A percentile compares a stretch with the other conserved stretches of the same genome.
Conservation (phyloP, 208 protist genomes). For the Crithidia brevicula region DNA sequence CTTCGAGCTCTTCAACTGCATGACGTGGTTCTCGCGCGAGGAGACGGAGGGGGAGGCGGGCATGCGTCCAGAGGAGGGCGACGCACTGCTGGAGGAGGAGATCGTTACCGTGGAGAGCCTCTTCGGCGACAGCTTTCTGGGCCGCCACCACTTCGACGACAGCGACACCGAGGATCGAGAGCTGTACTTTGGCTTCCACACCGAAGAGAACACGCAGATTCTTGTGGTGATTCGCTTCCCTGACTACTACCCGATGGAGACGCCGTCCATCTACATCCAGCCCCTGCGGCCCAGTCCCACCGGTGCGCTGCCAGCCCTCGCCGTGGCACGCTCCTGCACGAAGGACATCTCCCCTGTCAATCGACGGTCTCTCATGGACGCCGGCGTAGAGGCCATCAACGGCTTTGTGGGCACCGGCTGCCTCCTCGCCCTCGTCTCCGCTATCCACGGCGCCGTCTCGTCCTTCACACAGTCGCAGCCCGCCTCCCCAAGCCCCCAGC, state of each 20-base stretch:
- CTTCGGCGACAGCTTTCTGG: conserved; percentile 77
- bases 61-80: conserved; percentile 54
- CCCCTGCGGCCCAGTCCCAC: conserved; percentile 28
- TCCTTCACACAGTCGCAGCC: conserved; percentile 19
- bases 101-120: conserved; percentile 59
- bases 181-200: conserved; percentile 71
- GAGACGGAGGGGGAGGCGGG: conserved; percentile 37
- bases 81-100: conserved; percentile 70
- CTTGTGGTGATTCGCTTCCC: conserved; percentile 72
- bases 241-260: conserved; percentile 78
- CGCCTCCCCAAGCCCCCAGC: conserved; percentile 13
- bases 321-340: conserved; percentile 56
- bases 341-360: conserved; percentile 58
- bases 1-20: conserved; percentile 88
- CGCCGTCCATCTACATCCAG: conserved; percentile 72
- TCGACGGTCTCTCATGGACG: conserved; percentile 73
- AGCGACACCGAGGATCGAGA: conserved; percentile 57
- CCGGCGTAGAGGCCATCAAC: conserved; percentile 75
- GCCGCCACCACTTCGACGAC: conserved; percentile 63
- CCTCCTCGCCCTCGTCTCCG: conserved; percentile 69
- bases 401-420: conserved; percentile 62
- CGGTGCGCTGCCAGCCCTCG: conserved; percentile 34
- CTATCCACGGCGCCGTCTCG: conserved; percentile 67
- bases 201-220: conserved; percentile 49
- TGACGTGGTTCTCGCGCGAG: conserved; percentile 72